Percentiles rank a stretch among this genome's conserved stretches.
These are phyloP conservation scores for Fusarium pseudoanthophilum DNA, from an alignment of 2,329 filamentous ascomycete species.

Conservation along the genomic window DNA sequence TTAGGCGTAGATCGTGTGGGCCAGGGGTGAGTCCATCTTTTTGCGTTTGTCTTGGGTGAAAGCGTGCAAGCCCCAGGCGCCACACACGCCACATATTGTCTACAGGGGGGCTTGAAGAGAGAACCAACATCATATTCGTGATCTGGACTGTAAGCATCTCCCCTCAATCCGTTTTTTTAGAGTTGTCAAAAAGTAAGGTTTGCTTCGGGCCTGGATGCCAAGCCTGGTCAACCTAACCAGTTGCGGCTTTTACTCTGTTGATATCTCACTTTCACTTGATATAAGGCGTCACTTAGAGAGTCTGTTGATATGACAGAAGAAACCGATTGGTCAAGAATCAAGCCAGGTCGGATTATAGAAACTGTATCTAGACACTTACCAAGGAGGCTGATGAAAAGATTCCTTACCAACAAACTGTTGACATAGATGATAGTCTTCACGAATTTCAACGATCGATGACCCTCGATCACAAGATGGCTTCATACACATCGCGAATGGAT, in stretches of 20 bases:
- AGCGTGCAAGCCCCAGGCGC: slow-evolving; percentile 26
- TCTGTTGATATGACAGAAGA: not conserved
- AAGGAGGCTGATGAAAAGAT: slow-evolving; percentile 6
- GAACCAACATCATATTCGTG: not conserved
- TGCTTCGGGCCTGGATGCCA: slow-evolving; percentile 30
- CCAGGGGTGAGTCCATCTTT: not conserved
- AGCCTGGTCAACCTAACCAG: slow-evolving; percentile 18
- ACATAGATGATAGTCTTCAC: not conserved
- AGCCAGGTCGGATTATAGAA: slow-evolving; percentile 9
- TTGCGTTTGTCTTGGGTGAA: slow-evolving; percentile 28
- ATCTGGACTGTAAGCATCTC: slow-evolving; percentile 9
- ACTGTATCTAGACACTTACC: slow-evolving; percentile 16
- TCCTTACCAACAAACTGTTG: slow-evolving; percentile 3
- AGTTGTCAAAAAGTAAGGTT: slow-evolving; percentile 16
- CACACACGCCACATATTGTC: slow-evolving; percentile 18
- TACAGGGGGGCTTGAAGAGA: not conserved
- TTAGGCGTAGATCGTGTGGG: not conserved
- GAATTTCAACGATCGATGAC: not conserved
- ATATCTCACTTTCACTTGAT: not conserved
- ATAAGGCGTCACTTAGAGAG: slow-evolving; percentile 1
- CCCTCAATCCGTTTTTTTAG: slow-evolving; percentile 11
- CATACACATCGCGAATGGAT: not conserved
- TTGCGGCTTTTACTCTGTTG: slow-evolving; percentile 7
- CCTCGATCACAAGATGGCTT: slow-evolving; percentile 1
- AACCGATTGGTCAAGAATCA: slow-evolving; percentile 2